A percentile compares a stretch with the other conserved stretches of the same genome.
phyloP scores from a whole-genome alignment of 2,329 filamentous ascomycete species.

The Westerdykella sp. region DNA sequence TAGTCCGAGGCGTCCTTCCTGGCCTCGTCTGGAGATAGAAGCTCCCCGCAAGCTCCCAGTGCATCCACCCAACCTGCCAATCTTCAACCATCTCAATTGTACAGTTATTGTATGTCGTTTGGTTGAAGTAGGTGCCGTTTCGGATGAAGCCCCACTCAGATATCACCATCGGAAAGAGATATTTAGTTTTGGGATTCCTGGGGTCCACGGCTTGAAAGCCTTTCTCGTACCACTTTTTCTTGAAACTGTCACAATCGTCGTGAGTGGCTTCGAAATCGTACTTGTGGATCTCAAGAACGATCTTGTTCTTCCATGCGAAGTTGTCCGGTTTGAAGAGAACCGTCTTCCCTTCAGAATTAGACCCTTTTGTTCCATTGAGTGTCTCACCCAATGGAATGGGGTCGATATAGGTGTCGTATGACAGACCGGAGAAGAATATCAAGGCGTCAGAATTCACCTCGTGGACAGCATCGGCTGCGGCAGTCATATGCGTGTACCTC shows the following conservation, averaged over 20 bases:
- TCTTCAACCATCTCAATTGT: conserved; percentile 28
- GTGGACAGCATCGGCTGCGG: conserved; percentile 26
- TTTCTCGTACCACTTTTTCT: conserved; percentile 29
- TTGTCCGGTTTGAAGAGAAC: conserved; percentile 21
- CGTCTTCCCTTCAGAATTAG: conserved; percentile 19
- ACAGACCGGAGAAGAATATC: conserved; percentile 31
- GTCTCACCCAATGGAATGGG: conserved; percentile 29
- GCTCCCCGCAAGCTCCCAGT: conserved; percentile 29
- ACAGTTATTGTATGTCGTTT: conserved; percentile 29
- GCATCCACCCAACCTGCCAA: conserved; percentile 26
- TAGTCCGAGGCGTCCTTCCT: conserved; percentile 18
- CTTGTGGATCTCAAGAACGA: conserved; percentile 31
- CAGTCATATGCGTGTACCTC: conserved; percentile 21
- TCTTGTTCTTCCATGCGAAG: conserved; percentile 25
- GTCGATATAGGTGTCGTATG: conserved; percentile 29
- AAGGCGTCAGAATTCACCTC: conserved; percentile 20
- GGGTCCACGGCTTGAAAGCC: conserved; percentile 29
- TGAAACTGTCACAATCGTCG: conserved; percentile 26
- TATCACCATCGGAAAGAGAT: conserved; percentile 27
- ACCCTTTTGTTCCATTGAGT: conserved; percentile 23
- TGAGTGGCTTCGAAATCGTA: conserved; percentile 31
- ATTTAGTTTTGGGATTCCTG: conserved; percentile 23
- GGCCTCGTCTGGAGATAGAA: conserved; percentile 37
- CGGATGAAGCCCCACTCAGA: conserved; percentile 32
- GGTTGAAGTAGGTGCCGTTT: conserved; percentile 28